Percentiles rank a stretch among this genome's conserved stretches.
These are phyloP conservation scores for Blastocystis sp. DNA, from an alignment of 352 stramenopile genomes.

Conservation along the genomic window DNA sequence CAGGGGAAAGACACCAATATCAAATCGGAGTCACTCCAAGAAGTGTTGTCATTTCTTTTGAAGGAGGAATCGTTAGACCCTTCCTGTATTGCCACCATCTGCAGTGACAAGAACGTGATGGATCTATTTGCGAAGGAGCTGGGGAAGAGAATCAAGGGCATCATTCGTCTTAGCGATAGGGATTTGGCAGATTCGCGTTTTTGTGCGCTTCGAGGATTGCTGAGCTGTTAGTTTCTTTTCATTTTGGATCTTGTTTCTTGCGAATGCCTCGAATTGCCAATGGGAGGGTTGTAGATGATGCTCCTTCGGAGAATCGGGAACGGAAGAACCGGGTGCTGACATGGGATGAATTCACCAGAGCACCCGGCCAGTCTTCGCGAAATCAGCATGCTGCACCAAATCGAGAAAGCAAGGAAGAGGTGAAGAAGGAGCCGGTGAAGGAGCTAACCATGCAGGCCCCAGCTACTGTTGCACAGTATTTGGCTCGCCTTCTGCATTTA, in stretches of 20 bases:
- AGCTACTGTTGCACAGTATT: background rate
- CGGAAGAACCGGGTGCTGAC: slow-evolving; percentile 12
- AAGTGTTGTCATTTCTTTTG: background rate
- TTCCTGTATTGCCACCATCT: background rate
- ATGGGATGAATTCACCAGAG: slow-evolving; percentile 28
- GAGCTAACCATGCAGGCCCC: background rate
- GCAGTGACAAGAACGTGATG: background rate
- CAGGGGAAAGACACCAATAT: background rate
- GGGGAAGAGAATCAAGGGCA: background rate
- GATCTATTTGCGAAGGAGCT: slow-evolving; percentile 16
- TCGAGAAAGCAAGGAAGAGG: background rate
- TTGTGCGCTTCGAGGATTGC: background rate
- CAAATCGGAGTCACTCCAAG: background rate
- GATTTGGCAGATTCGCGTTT: slow-evolving; percentile 1
- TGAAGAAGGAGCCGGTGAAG: background rate
- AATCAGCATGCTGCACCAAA: background rate
- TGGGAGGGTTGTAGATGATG: slow-evolving; percentile 23
- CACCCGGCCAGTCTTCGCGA: background rate
- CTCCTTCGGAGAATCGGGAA: background rate
- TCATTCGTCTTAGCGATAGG: background rate
- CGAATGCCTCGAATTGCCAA: slow-evolving; percentile 58
- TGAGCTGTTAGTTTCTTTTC: slow-evolving; percentile 12
- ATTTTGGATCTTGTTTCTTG: background rate
- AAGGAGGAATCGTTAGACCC: background rate
- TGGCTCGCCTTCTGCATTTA: background rate